A percentile compares a stretch with the other conserved stretches of the same genome.
Conservation (phyloP, 495 filamentous ascomycete species). For the Neurospora sp. region DNA sequence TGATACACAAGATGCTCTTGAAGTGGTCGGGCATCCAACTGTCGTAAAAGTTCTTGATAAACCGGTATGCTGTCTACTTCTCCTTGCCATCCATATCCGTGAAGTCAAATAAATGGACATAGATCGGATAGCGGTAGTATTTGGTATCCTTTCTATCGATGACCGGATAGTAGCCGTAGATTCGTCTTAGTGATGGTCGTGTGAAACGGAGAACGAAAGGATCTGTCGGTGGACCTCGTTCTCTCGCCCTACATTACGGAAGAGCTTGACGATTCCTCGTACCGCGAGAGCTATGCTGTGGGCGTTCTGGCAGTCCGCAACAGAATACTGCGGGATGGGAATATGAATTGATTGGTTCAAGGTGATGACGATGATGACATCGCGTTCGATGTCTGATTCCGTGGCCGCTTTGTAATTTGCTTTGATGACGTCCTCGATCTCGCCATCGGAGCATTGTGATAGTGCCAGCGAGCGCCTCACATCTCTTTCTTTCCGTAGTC, state of each 20-base stretch:
- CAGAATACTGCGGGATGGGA: no score
- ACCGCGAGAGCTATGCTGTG: conserved; percentile 29
- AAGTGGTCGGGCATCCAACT: conserved; percentile 26
- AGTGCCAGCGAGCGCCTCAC: no score
- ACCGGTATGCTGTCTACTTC: background rate
- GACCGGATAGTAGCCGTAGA: conserved; percentile 28
- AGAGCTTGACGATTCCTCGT: conserved; percentile 26
- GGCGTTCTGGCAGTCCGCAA: conserved; percentile 11
- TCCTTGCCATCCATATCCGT: background rate
- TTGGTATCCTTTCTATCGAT: conserved; percentile 4
- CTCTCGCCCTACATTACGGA: conserved; percentile 19
- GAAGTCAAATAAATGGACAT: background rate
- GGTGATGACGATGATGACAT: no score
- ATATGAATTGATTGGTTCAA: no score
- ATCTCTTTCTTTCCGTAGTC: no score
- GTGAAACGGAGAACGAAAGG: conserved; percentile 39
- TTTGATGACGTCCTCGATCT: no score
- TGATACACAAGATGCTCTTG: conserved; percentile 16
- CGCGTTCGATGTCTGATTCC: no score
- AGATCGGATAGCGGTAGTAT: conserved; percentile 8
- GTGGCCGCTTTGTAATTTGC: no score
- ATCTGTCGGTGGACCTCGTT: conserved; percentile 30
- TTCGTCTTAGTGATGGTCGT: conserved; percentile 23
- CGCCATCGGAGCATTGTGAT: no score
- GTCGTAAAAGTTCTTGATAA: conserved; percentile 29